A percentile compares a stretch with the other conserved stretches of the same genome.
These are phyloP conservation scores for Fraxinus greggii DNA, from an alignment of 305 asterid genomes.

Conservation along the genomic window DNA sequence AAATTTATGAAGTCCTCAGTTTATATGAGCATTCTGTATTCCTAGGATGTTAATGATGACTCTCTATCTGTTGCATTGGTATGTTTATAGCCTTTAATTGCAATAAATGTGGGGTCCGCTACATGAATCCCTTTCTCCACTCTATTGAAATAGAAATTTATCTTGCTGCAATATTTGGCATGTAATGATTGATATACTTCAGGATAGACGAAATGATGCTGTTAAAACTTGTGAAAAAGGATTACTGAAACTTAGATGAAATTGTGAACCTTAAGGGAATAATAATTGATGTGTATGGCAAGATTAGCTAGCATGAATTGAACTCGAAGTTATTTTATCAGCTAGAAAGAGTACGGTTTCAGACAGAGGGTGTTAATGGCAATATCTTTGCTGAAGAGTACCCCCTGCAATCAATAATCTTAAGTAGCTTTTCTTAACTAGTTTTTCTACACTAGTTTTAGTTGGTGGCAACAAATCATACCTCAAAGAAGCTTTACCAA, in stretches of 20 bases:
- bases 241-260: background rate
- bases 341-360: background rate
- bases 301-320: background rate
- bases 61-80: background rate
- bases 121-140: background rate
- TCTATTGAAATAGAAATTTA: background rate
- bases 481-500: background rate
- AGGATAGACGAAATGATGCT: background rate
- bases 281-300: background rate
- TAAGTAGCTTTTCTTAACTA: background rate
- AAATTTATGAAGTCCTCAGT: background rate
- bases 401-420: background rate
- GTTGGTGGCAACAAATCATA: background rate
- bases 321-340: conserved; percentile 5
- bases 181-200: background rate
- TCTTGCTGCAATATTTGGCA: background rate
- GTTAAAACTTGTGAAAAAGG: background rate
- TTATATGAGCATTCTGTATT: background rate
- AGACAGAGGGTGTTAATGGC: background rate
- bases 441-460: background rate
- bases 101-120: background rate
- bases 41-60: background rate
- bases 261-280: background rate
- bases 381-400: background rate
- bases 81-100: background rate